phyloP scores from a whole-genome alignment of 2,329 filamentous ascomycete genomes.

The Blastomyces gilchristii region DNA sequence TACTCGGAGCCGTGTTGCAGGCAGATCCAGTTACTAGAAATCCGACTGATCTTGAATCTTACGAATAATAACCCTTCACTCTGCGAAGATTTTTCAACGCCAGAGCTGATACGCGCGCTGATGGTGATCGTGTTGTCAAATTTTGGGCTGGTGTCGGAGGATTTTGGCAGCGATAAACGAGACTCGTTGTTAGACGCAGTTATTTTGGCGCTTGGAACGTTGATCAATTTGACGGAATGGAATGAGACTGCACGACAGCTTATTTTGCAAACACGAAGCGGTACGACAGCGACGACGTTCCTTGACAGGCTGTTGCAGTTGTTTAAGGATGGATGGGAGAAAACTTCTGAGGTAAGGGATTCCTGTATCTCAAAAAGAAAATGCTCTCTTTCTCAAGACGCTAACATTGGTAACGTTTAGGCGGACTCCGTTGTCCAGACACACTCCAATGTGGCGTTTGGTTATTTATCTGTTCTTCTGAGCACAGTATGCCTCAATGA shows the following conservation, averaged over 20 bases:
- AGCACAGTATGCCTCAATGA: constrained; percentile 63
- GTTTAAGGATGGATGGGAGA: constrained; percentile 58
- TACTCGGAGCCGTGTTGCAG: constrained; percentile 15
- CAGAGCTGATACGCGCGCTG: constrained; percentile 29
- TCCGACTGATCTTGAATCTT: constrained; percentile 70
- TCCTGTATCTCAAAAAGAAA: background rate
- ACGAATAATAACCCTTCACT: constrained; percentile 69
- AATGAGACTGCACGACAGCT: constrained; percentile 51
- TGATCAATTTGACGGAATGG: constrained; percentile 82
- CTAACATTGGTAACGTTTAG: constrained; percentile 21
- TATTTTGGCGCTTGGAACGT: constrained; percentile 65
- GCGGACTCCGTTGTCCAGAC: constrained; percentile 55
- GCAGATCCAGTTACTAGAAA: constrained; percentile 33
- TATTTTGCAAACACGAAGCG: constrained; percentile 32
- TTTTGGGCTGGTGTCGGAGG: constrained; percentile 22
- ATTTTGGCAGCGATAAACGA: constrained; percentile 34
- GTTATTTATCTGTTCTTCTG: constrained; percentile 74
- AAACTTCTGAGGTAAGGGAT: constrained; percentile 55
- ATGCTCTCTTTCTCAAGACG: constrained; percentile 8
- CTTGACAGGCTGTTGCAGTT: constrained; percentile 52
- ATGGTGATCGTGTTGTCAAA: constrained; percentile 28
- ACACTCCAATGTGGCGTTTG: constrained; percentile 70
- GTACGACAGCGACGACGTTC: constrained; percentile 29
- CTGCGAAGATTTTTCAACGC: constrained; percentile 54
- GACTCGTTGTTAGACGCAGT: constrained; percentile 58